A percentile compares a stretch with the other conserved stretches of the same genome.
phyloP scores from a whole-genome alignment of 2,329 filamentous ascomycete genomes.

The Exophiala calicioides region DNA sequence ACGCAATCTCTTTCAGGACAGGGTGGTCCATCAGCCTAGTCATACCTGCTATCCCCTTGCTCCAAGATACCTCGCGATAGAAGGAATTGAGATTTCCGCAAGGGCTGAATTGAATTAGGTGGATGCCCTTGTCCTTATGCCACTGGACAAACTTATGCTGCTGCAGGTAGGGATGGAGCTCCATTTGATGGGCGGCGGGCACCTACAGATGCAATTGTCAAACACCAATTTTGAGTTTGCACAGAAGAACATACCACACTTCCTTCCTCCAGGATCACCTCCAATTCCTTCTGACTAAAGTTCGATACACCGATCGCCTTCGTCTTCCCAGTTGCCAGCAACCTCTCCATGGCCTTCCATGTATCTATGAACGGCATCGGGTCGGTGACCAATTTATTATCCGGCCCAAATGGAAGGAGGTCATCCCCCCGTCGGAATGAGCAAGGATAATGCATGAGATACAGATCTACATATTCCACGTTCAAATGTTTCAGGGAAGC shows the following conservation, averaged over 20 bases:
- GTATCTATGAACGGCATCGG: not conserved
- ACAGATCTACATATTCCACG: not conserved
- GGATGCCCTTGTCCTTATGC: constrained; percentile 38
- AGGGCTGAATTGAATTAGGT: constrained; percentile 42
- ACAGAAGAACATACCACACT: too few species aligned
- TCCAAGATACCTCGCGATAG: too few species aligned
- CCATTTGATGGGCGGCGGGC: constrained; percentile 40
- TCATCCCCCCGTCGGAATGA: not conserved
- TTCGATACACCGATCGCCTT: too few species aligned
- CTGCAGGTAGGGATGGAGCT: constrained; percentile 43
- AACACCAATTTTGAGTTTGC: too few species aligned
- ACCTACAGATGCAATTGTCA: too few species aligned
- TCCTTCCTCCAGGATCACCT: too few species aligned
- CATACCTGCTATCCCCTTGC: too few species aligned
- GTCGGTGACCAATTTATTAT: not conserved
- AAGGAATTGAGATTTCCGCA: constrained; percentile 51
- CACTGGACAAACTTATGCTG: constrained; percentile 40
- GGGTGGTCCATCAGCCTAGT: constrained; percentile 40
- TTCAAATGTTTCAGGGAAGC: not conserved
- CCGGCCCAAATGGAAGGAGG: not conserved
- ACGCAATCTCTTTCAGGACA: constrained; percentile 39
- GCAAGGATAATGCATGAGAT: not conserved
- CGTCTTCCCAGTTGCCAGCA: not conserved
- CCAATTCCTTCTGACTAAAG: too few species aligned
- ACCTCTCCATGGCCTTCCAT: not conserved